A percentile compares a stretch with the other conserved stretches of the same genome.
Conservation (phyloP, 768 basidiomycete species). For the Chalciporus piperatus region DNA sequence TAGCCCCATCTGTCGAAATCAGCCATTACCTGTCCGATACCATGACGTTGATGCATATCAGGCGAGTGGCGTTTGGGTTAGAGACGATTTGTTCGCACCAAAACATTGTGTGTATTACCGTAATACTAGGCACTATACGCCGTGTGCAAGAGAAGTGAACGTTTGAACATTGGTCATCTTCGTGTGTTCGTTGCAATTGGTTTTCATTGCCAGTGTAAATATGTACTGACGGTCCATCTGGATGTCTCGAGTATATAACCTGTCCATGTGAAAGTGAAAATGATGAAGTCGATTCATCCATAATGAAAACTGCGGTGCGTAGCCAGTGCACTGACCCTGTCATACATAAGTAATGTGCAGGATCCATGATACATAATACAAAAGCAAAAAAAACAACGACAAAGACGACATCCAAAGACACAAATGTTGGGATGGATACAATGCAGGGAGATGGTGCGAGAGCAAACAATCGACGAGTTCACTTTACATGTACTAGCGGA, state of each 20-base stretch:
- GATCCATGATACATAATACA: not conserved
- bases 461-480: not conserved
- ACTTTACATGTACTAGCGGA: conserved; percentile 23
- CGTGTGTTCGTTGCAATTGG: too few relatives aligned
- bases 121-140: too few relatives aligned
- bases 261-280: not conserved
- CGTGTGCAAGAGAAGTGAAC: too few relatives aligned
- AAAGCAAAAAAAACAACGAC: not conserved
- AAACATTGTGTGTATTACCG: too few relatives aligned
- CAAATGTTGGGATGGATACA: not conserved
- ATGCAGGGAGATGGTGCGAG: not conserved
- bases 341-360: not conserved
- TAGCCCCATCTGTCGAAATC: too few relatives aligned
- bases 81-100: not conserved
- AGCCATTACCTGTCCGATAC: too few relatives aligned
- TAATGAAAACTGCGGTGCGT: not conserved
- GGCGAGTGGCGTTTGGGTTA: not conserved
- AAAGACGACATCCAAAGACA: not conserved
- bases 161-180: too few relatives aligned
- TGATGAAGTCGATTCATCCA: not conserved
- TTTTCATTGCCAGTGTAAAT: too few relatives aligned
- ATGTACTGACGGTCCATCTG: not conserved
- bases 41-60: not conserved
- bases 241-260: not conserved
- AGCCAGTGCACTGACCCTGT: not conserved